Evolutionary conservation across 202 grass and related monocot species (phyloP), one percentile per base, ranked within the genome.

Genomic region (Musa balbisiana): DNA sequence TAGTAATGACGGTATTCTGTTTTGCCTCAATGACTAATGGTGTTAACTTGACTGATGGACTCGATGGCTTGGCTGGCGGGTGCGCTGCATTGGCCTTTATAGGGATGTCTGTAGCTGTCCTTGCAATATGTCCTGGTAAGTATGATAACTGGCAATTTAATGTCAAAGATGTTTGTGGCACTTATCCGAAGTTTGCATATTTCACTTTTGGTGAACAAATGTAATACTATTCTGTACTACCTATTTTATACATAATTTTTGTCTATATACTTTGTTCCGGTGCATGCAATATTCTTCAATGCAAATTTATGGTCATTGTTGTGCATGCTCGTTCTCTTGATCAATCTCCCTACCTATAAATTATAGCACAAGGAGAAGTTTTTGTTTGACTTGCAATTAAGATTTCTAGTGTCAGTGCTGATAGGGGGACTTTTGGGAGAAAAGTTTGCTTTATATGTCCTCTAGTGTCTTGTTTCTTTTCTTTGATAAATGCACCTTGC

Each of bases 1-100:
- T 86, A 26, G 62, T 85, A 86, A 52, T 92, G 82, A 83, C 81
- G 24, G 69, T 88, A 80, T 71, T 79, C 73, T 94, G 83, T 73
- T 98, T 88, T 51, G 80, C 85, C 82, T 80, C 75, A 25, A 90
- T 90, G 83, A 77, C 84, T 62, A 92, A 79, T 64, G 95, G 87
- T 73, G 89, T 94, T 77, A 85, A 86, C 68, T 56, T 89, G 75
- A 87, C 88, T 84, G 91, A 98, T 80, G 85, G 75, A 83, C 87
- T 94, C 76, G 95, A 98, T 82, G 95, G 91, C 73, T 85, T 98
- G 78, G 95, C 91, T 81, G 86, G 86, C 65, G 95, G 91, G n/a
- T 82, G 85, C 75, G 77, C 88, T 76, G 91, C 88, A 82, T 88
- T 98, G 76, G 86, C 95, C 72, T 88, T 98, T 56, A 53, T 82